A percentile compares a stretch with the other conserved stretches of the same genome.
These are phyloP conservation scores for Elaeagnus macrophylla DNA, from an alignment of 306 rosid genomes.

Conservation along the genomic window DNA sequence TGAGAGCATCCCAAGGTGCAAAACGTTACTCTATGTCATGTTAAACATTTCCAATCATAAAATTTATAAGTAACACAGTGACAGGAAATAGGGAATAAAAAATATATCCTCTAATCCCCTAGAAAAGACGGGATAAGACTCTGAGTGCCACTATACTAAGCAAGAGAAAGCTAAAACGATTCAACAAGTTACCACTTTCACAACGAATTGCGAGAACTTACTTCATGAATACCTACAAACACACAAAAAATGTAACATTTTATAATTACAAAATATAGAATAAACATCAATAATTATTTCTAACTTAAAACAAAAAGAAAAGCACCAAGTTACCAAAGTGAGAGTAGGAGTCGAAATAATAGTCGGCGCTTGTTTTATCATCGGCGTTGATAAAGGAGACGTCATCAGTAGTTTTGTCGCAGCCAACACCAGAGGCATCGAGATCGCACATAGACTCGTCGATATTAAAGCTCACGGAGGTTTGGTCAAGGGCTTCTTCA, in stretches of 20 bases:
- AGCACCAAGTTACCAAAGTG: slow-evolving; percentile 59
- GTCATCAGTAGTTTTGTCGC: slow-evolving; percentile 24
- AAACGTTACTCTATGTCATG: not conserved
- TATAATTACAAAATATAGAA: not conserved
- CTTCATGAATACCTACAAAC: slow-evolving; percentile 97
- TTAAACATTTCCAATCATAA: not conserved
- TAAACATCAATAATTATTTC: not conserved
- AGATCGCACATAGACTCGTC: slow-evolving; percentile 75
- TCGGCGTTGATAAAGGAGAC: slow-evolving; percentile 32
- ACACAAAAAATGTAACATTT: slow-evolving; percentile 1
- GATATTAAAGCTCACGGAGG: slow-evolving; percentile 48
- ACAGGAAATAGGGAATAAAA: not conserved
- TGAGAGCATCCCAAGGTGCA: not conserved
- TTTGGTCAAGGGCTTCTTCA: slow-evolving; percentile 40
- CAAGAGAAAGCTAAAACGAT: slow-evolving; percentile 4
- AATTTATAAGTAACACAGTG: not conserved
- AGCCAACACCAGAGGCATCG: slow-evolving; percentile 11
- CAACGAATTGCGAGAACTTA: slow-evolving; percentile 41
- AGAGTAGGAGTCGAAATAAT: slow-evolving; percentile 95
- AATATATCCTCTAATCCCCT: not conserved
- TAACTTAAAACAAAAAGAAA: not conserved
- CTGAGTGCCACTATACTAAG: not conserved
- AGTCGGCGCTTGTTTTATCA: slow-evolving; percentile 92
- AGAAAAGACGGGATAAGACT: not conserved
- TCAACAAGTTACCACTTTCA: slow-evolving; percentile 4